Conservation (phyloP, 176 grass and related monocot genomes). For the Carex parvula region DNA sequence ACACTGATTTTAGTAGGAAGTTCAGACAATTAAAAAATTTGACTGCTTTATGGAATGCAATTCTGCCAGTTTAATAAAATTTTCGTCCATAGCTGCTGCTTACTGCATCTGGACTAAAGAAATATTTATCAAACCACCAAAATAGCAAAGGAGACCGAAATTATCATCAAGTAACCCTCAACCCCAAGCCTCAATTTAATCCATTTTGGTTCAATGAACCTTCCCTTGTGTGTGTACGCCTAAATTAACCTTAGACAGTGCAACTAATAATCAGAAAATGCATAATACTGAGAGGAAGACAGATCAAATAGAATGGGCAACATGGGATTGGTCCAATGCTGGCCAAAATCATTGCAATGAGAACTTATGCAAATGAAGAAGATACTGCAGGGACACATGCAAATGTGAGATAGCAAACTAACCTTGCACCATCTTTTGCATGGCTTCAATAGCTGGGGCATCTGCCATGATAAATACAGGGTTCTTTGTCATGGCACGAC, state of each 20-base stretch:
- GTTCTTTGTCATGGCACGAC: constrained; percentile 62
- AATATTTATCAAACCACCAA: background rate
- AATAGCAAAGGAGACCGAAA: background rate
- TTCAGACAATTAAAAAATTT: constrained; percentile 7
- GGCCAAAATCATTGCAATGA: background rate
- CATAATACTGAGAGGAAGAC: background rate
- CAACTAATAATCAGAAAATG: background rate
- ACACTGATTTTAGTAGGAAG: background rate
- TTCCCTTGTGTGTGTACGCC: background rate
- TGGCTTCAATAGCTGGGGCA: constrained; percentile 51
- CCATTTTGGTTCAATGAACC: background rate
- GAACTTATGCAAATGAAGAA: background rate
- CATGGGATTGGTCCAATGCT: background rate
- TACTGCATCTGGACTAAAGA: background rate
- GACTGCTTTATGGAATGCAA: background rate
- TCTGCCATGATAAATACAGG: constrained; percentile 66
- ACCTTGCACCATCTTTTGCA: constrained; percentile 98
- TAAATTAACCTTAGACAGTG: background rate
- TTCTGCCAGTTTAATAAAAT: background rate
- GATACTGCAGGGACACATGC: background rate
- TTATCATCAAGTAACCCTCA: background rate
- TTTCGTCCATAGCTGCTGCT: background rate
- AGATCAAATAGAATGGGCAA: background rate
- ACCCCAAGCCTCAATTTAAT: constrained; percentile 8
- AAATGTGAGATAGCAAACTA: background rate